These are phyloP conservation scores for Scheffersomyces titani DNA, from an alignment of 1,139 yeast species.

Conservation along the genomic window DNA sequence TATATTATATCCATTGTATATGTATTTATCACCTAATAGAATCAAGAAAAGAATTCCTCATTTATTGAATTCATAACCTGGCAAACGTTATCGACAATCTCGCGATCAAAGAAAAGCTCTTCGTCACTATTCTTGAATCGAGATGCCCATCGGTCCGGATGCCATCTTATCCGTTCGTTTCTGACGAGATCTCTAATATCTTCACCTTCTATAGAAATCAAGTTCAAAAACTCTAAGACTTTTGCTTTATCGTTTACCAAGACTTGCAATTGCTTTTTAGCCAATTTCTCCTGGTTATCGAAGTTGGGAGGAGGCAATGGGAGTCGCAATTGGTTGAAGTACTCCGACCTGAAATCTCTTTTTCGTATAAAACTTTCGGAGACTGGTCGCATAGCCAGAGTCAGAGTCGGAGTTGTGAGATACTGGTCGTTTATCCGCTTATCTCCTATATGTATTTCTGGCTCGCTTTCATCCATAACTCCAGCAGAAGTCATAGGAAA, in stretches of 20 bases:
- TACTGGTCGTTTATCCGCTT: slow-evolving; percentile 45
- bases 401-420: slow-evolving; percentile 7
- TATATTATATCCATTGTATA: background rate
- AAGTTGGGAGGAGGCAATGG: slow-evolving; percentile 15
- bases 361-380: slow-evolving; percentile 1
- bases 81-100: slow-evolving; percentile 31
- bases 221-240: slow-evolving; percentile 28
- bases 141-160: slow-evolving; percentile 60
- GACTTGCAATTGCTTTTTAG: slow-evolving; percentile 17
- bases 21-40: background rate
- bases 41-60: slow-evolving; percentile 10
- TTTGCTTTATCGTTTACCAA: slow-evolving; percentile 23
- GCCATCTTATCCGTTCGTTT: slow-evolving; percentile 63
- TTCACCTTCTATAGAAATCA: slow-evolving; percentile 15
- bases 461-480: slow-evolving; percentile 35
- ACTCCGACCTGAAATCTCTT: slow-evolving; percentile 8
- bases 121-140: slow-evolving; percentile 11
- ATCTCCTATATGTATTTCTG: slow-evolving; percentile 40
- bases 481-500: slow-evolving; percentile 40
- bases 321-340: slow-evolving; percentile 10
- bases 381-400: slow-evolving; percentile 7
- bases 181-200: slow-evolving; percentile 33
- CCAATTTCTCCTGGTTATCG: slow-evolving; percentile 9
- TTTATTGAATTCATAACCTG: slow-evolving; percentile 32
- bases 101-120: slow-evolving; percentile 18